Evolutionary conservation across 179 eudicot genomes (phyloP).

Genomic region (Heliamphora pulchella): DNA sequence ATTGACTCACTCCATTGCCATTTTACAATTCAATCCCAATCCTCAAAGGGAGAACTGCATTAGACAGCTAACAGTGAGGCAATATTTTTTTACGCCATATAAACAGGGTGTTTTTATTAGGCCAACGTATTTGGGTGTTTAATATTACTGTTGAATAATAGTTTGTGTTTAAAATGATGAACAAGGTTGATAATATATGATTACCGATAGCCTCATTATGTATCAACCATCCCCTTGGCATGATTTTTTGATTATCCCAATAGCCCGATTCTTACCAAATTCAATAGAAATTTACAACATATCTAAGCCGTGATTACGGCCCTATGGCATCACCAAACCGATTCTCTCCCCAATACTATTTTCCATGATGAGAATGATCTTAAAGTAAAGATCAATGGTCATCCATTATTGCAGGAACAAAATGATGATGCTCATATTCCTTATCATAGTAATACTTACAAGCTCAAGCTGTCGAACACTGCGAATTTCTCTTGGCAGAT

Average conservation of each 20-base stretch:
- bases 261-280: not conserved
- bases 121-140: not conserved
- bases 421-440: constrained; percentile 5
- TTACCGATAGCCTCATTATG: not conserved
- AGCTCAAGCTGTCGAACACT: constrained; percentile 85
- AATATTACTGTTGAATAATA: not conserved
- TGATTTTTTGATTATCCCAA: constrained; percentile 6
- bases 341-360: not conserved
- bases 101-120: not conserved
- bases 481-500: constrained; percentile 86
- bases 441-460: constrained; percentile 42
- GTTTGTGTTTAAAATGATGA: not conserved
- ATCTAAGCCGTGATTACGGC: not conserved
- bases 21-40: not conserved
- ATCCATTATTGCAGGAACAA: not conserved
- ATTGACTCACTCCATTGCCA: not conserved
- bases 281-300: not conserved
- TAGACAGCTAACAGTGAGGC: not conserved
- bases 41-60: not conserved
- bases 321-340: not conserved
- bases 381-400: not conserved
- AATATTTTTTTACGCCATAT: not conserved
- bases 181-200: not conserved
- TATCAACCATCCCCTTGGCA: not conserved
- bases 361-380: not conserved